Percentiles rank a stretch among this genome's conserved stretches.
Conservation (phyloP, 1,284 basidiomycete genomes). For the Thelephora terrestris region DNA sequence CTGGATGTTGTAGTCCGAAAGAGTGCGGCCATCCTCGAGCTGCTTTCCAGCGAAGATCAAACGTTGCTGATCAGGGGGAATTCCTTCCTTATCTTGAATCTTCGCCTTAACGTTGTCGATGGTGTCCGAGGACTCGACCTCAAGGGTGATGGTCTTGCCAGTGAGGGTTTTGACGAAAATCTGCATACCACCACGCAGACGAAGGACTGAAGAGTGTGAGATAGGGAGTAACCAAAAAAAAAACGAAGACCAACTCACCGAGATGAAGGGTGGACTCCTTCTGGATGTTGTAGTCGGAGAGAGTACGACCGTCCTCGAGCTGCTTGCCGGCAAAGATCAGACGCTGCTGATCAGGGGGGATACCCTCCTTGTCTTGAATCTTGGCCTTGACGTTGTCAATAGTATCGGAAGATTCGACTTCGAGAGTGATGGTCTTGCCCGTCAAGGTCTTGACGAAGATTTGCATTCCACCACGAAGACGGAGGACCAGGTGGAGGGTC, state of each 20-base stretch:
- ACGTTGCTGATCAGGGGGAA: constrained; percentile 74
- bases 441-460: constrained; percentile 62
- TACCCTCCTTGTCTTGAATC: constrained; percentile 47
- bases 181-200: constrained; percentile 85
- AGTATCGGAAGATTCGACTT: constrained; percentile 41
- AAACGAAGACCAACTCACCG: constrained; percentile 16
- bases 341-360: constrained; percentile 79
- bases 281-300: constrained; percentile 80
- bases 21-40: constrained; percentile 74
- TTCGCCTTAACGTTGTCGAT: constrained; percentile 84
- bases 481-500: constrained; percentile 30
- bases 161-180: constrained; percentile 87
- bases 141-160: constrained; percentile 92
- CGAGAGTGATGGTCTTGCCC: constrained; percentile 40
- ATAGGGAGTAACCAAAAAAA: constrained; percentile 20
- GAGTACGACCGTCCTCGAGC: constrained; percentile 70
- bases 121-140: constrained; percentile 85
- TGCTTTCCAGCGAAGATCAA: constrained; percentile 83
- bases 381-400: constrained; percentile 45
- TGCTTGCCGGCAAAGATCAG: constrained; percentile 88
- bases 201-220: constrained; percentile 50
- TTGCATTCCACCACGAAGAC: constrained; percentile 68
- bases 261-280: constrained; percentile 79
- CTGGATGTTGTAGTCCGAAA: constrained; percentile 75
- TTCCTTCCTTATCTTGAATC: constrained; percentile 79